Base-by-base conservation (phyloP, 495 filamentous ascomycete genomes). In the Saxophila tyrrhenica region DNA sequence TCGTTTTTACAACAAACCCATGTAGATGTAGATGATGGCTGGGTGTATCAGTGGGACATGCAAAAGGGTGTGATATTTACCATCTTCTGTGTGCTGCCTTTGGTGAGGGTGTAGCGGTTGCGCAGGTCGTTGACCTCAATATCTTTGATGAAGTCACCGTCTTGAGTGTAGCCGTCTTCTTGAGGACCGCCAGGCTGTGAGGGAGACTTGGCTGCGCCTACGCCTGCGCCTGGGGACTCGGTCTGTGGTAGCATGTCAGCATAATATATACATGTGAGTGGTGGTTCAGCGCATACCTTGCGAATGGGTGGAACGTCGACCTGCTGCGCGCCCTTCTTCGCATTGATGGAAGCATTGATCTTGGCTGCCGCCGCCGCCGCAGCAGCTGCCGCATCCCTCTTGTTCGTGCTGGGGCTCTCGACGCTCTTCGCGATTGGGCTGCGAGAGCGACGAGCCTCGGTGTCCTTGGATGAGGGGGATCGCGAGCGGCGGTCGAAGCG, bases 121-220 rank as follows among this genome's bases (percentile, higher is more conserved):
- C 91, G 87, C 61, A 97, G 71, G 67, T 96, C 89, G 73, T 98
- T 98, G 70, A 98, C 88, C 70, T 97, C 92, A 65, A 98, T 94
- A 65, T 97, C 92, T 68, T 88, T 88, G 72, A 98, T 95, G 64
- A 86, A 96, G 66, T 98, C 92, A 55, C 92, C 92, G 65, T 95
- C 92, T 21, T 87, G 84, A 61, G 92, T 86, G 66, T 96, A 96
- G 58, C 95, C 89, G 58, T 83, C 79, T 60, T 87, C 87, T 66
- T 89, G 77, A 45, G 83, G 78, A 46, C 74, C 75, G 51, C 73
- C 71, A 9, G 65, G 42, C 49, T 65, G 64, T 41, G 73, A 61
- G 16, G 78, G 72, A 0, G 75, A 73, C 20, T 72, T 69, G 39
- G 73, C 65, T 10, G 68, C 66, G 16, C 65, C 69, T 13, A 80